A percentile compares a stretch with the other conserved stretches of the same genome.
Evolutionary conservation across 208 protist genomes (phyloP).

Genomic region (Leishmania turanica): DNA sequence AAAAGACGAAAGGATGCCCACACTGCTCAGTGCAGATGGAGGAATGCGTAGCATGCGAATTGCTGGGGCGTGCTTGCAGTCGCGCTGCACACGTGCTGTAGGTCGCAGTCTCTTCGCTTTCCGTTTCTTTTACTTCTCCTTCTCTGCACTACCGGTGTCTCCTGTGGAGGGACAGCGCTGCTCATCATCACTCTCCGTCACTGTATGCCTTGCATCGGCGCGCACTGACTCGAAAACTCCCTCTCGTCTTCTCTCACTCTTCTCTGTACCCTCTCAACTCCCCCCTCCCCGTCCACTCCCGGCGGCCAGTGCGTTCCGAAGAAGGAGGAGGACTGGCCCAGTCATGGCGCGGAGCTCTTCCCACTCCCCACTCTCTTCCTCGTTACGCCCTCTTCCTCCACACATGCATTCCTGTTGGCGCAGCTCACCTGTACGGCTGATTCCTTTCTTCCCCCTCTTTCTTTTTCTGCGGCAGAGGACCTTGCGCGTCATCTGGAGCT

Average conservation of each 20-base stretch:
- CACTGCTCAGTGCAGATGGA: neutral
- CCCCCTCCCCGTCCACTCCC: neutral
- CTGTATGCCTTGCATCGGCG: neutral
- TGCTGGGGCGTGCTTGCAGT: neutral
- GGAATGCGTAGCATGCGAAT: neutral
- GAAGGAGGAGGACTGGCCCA: neutral
- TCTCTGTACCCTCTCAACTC: neutral
- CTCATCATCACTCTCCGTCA: neutral
- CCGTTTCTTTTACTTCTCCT: neutral
- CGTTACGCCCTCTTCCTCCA: neutral
- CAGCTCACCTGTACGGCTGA: neutral
- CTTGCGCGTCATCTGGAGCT: neutral
- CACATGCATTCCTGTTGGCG: constrained; percentile 2
- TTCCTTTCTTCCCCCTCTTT: neutral
- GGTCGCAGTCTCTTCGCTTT: neutral
- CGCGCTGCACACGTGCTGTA: neutral
- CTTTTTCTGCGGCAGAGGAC: neutral
- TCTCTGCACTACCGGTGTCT: neutral
- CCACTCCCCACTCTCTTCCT: constrained; percentile 5
- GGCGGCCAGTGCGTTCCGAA: neutral
- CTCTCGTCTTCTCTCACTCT: neutral
- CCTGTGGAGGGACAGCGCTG: neutral
- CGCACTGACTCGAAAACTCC: neutral
- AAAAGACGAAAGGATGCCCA: neutral
- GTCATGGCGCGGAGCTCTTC: neutral